These are phyloP conservation scores for Geosmithia morbida DNA, from an alignment of 2,329 filamentous ascomycete genomes.

Conservation along the genomic window DNA sequence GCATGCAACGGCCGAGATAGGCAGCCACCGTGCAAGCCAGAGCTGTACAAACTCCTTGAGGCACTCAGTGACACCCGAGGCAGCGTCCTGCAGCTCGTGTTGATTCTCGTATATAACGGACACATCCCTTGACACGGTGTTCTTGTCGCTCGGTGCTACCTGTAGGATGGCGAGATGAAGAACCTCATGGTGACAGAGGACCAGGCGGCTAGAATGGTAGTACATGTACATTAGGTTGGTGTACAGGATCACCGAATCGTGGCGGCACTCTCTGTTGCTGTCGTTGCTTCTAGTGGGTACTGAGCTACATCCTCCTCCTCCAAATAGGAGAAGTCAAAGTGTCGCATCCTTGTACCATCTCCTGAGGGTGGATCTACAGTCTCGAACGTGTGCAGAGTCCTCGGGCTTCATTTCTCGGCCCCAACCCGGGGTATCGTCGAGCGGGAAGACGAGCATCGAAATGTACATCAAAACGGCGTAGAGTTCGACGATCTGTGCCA, in stretches of 20 bases:
- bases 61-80: constrained; percentile 26
- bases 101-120: constrained; percentile 23
- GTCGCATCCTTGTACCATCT: constrained; percentile 24
- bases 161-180: constrained; percentile 26
- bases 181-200: constrained; percentile 30
- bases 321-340: constrained; percentile 22
- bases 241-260: constrained; percentile 28
- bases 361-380: constrained; percentile 19
- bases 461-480: constrained; percentile 31
- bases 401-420: constrained; percentile 16
- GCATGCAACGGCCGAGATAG: constrained; percentile 26
- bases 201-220: constrained; percentile 28
- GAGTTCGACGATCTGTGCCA: constrained; percentile 29
- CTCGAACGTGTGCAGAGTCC: constrained; percentile 15
- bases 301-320: constrained; percentile 9
- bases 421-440: constrained; percentile 25
- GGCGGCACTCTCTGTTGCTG: constrained; percentile 12
- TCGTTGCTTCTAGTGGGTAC: constrained; percentile 10
- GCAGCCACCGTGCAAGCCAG: constrained; percentile 28
- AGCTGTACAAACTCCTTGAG: constrained; percentile 30
- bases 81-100: constrained; percentile 27
- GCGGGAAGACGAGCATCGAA: constrained; percentile 26
- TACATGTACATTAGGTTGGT: constrained; percentile 36
- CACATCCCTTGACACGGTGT: constrained; percentile 13
- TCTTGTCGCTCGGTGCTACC: constrained; percentile 16